Conservation (phyloP, 768 basidiomycete genomes). For the Kwoniella heveanensis region DNA sequence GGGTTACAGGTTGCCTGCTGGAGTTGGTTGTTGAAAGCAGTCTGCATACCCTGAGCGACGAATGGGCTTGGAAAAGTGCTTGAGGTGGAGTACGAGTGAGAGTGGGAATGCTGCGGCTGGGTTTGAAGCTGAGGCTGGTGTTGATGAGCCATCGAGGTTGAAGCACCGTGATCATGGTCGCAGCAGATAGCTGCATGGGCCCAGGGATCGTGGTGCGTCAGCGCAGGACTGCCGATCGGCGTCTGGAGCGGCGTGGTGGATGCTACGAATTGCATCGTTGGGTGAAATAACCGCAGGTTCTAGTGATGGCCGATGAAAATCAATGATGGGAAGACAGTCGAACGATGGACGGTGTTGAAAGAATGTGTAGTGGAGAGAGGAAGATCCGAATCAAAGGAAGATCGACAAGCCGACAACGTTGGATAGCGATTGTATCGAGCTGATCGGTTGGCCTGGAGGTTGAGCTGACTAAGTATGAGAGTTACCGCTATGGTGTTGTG, state of each 20-base stretch:
- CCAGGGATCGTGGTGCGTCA: conserved; percentile 40
- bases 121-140: conserved; percentile 11
- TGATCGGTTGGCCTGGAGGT: background rate
- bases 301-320: too few species aligned
- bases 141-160: conserved; percentile 25
- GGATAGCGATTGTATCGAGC: background rate
- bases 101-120: conserved; percentile 3
- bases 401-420: background rate
- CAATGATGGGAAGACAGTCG: background rate
- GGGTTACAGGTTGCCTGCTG: conserved; percentile 1
- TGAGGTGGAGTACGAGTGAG: background rate
- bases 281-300: too few species aligned
- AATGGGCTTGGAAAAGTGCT: background rate
- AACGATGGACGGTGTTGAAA: too few species aligned
- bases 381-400: background rate
- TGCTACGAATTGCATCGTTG: conserved; percentile 5
- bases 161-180: conserved; percentile 41
- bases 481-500: background rate
- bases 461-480: background rate
- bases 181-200: conserved; percentile 47
- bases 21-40: background rate
- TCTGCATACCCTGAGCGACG: background rate
- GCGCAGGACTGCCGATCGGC: conserved; percentile 11
- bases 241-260: background rate
- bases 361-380: background rate